Conservation (phyloP, 2,329 filamentous ascomycete genomes). For the Colletotrichum melonis region DNA sequence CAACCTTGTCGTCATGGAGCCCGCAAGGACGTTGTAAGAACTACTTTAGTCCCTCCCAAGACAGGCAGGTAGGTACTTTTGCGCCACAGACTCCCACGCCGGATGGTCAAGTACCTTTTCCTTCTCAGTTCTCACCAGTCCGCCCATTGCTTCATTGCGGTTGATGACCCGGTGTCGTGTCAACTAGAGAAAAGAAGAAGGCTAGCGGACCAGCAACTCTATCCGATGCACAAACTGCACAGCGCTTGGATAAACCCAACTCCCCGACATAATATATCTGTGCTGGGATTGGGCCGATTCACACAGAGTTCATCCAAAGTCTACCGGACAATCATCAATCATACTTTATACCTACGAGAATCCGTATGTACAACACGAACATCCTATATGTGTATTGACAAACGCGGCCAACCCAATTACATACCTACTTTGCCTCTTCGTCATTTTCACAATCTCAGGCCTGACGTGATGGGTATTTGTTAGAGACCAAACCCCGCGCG, state of each 20-base stretch:
- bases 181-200: background rate
- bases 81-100: slow-evolving; percentile 13
- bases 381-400: background rate
- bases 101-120: slow-evolving; percentile 16
- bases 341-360: background rate
- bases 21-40: slow-evolving; percentile 25
- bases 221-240: background rate
- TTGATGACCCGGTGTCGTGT: background rate
- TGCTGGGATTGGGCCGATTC: background rate
- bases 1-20: slow-evolving; percentile 25
- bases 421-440: background rate
- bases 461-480: slow-evolving; percentile 6
- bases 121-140: background rate
- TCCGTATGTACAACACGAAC: background rate
- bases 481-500: slow-evolving; percentile 34
- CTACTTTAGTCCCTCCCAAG: slow-evolving; percentile 16
- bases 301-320: slow-evolving; percentile 11
- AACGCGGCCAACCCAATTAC: background rate
- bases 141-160: slow-evolving; percentile 4
- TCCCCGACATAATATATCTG: background rate
- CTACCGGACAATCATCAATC: background rate
- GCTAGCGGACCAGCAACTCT: background rate
- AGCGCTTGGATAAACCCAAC: background rate
- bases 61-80: slow-evolving; percentile 35
- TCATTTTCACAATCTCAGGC: slow-evolving; percentile 4